These are phyloP conservation scores for Rhypophila decipiens DNA, from an alignment of 495 filamentous ascomycete genomes.

Conservation along the genomic window DNA sequence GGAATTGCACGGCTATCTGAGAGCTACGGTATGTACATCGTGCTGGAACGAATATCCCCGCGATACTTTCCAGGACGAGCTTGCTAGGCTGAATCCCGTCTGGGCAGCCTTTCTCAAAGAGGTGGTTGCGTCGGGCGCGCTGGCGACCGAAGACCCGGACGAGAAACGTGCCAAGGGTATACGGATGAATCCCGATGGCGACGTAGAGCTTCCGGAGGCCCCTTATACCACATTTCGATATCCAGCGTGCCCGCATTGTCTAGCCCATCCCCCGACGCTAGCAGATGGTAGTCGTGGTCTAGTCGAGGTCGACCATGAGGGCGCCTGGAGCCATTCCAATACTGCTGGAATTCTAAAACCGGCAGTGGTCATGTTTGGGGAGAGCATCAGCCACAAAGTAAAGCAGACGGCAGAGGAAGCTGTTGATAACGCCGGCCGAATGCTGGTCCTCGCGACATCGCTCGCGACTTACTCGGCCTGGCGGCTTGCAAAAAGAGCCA, in stretches of 20 bases:
- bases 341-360: slow-evolving; percentile 83
- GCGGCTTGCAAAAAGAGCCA: slow-evolving; percentile 77
- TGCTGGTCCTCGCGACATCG: slow-evolving; percentile 81
- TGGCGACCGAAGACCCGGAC: slow-evolving; percentile 68
- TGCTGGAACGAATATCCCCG: slow-evolving; percentile 64
- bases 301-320: slow-evolving; percentile 72
- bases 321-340: slow-evolving; percentile 65
- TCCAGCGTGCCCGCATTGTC: slow-evolving; percentile 78
- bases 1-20: slow-evolving; percentile 87
- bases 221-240: slow-evolving; percentile 88
- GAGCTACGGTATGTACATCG: slow-evolving; percentile 73
- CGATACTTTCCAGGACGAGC: slow-evolving; percentile 64
- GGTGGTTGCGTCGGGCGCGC: slow-evolving; percentile 63
- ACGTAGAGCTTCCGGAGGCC: slow-evolving; percentile 83
- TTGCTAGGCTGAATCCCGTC: slow-evolving; percentile 73
- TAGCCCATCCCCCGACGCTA: slow-evolving; percentile 55
- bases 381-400: slow-evolving; percentile 62
- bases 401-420: slow-evolving; percentile 73
- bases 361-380: slow-evolving; percentile 91
- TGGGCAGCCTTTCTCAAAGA: slow-evolving; percentile 75
- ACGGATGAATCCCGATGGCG: slow-evolving; percentile 87
- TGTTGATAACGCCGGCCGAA: slow-evolving; percentile 63
- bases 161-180: slow-evolving; percentile 63
- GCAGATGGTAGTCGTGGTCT: slow-evolving; percentile 48
- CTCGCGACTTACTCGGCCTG: slow-evolving; percentile 93